Conservation (phyloP, 75 land plant species). For the Cupressus sempervirens region DNA sequence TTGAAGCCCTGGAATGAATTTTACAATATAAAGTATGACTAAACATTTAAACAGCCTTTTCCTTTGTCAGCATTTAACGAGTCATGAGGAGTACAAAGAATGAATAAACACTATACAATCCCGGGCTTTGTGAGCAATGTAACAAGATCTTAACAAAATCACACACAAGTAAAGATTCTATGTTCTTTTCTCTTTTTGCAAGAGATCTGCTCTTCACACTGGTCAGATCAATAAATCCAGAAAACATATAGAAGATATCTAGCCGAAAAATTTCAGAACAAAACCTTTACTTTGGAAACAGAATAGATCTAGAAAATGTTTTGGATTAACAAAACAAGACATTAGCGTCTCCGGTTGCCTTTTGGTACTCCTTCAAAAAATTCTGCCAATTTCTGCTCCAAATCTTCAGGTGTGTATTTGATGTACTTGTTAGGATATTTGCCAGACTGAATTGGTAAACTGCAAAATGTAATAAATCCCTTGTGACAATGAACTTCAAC, state of each 20-base stretch:
- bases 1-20: neutral
- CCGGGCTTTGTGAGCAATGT: neutral
- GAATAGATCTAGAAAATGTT: neutral
- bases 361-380: conserved; percentile 17
- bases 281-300: neutral
- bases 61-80: neutral
- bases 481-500: neutral
- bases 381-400: conserved; percentile 10
- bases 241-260: neutral
- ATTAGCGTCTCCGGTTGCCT: neutral
- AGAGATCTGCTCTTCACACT: neutral
- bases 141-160: neutral
- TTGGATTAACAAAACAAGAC: neutral
- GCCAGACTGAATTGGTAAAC: conserved; percentile 4
- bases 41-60: neutral
- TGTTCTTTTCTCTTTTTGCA: neutral
- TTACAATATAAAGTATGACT: neutral
- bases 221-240: neutral
- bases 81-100: neutral
- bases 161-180: neutral
- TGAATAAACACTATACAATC: neutral
- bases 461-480: neutral
- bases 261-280: neutral
- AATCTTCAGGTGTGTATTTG: conserved; percentile 17
- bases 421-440: conserved; percentile 17